Evolutionary conservation across 1,284 basidiomycete species (phyloP).

Genomic region (Butyriboletus appendiculatus): DNA sequence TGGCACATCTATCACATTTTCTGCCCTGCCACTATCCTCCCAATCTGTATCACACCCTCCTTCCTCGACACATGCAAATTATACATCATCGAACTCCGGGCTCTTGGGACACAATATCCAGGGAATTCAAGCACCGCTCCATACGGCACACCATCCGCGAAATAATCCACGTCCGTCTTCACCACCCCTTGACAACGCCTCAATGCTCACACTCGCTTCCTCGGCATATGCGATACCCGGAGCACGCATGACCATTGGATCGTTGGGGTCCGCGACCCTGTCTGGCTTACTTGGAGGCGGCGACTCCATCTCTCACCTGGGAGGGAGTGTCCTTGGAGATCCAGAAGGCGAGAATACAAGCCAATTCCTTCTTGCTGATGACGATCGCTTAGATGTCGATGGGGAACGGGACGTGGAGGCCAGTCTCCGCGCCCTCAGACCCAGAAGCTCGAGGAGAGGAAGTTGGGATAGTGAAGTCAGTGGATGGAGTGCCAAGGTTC

Average conservation of each 20-base stretch:
- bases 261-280: constrained; percentile 46
- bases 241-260: constrained; percentile 41
- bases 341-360: constrained; percentile 65
- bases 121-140: constrained; percentile 76
- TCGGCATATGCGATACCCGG: constrained; percentile 82
- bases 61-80: constrained; percentile 41
- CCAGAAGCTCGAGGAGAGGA: constrained; percentile 75
- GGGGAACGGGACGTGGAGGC: constrained; percentile 69
- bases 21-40: constrained; percentile 56
- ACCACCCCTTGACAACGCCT: constrained; percentile 90
- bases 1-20: constrained; percentile 69
- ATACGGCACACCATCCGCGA: constrained; percentile 88
- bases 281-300: constrained; percentile 52
- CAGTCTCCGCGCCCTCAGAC: constrained; percentile 76
- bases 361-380: constrained; percentile 61
- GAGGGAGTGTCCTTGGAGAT: constrained; percentile 50
- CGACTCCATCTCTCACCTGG: constrained; percentile 73
- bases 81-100: constrained; percentile 26
- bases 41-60: constrained; percentile 48
- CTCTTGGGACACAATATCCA: constrained; percentile 25
- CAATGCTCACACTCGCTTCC: constrained; percentile 88
- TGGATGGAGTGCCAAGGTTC: constrained; percentile 76
- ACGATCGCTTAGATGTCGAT: constrained; percentile 54
- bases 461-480: constrained; percentile 86
- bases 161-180: constrained; percentile 94